Evolutionary conservation across 2,329 filamentous ascomycete species (phyloP), one percentile per base, ranked within the genome.

Genomic region (Teratosphaeria pseudoeucalypti): DNA sequence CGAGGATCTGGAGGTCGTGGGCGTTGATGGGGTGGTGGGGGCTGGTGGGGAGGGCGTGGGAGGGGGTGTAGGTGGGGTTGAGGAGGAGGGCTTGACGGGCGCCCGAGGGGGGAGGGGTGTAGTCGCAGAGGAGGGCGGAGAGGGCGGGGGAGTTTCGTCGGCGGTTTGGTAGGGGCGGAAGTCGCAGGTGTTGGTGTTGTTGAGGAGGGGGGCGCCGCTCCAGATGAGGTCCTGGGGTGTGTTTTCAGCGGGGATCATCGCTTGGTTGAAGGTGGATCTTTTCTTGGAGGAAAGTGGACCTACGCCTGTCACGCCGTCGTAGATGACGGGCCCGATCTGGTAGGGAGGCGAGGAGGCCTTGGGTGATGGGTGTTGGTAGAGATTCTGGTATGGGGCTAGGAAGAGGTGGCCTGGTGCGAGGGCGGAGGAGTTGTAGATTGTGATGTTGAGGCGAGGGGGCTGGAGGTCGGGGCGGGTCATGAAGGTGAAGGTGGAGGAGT

Each of bases 1-100:
- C 23, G 7, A 54, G 27, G 53, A 74, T 58, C 4, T 71, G 72
- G 62, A 74, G 72, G 53, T 76, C 74, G 58, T 76, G 73, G 49
- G 73, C 73, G 56, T 75, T 71, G 56, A 75, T 71, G 3, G 43
- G 19, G 5, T 6, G 12, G 10, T 14, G 9, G 19, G 12, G 7
- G 7, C 1, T 9, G 16, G 27, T 11, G n/a, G 27, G 9, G 53
- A 54, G 27, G 14, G 10, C 6, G 12, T 11, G 53, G 6, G 52
- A 23, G 32, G 34, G 56, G 23, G n/a, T 43, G 54, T 55, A 10
- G 0, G 39, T 55, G 52, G 56, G 52, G 6, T 43, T 34, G 19
- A 58, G 55, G 2, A 56, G n/a, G 11, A 57, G 2, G n/a, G 39
- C 55, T 26, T 54, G 43, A 43, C 63, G 65, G 2, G 29, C 6